phyloP scores from a whole-genome alignment of 2,329 filamentous ascomycete species.

The Rhinocladiella similis region DNA sequence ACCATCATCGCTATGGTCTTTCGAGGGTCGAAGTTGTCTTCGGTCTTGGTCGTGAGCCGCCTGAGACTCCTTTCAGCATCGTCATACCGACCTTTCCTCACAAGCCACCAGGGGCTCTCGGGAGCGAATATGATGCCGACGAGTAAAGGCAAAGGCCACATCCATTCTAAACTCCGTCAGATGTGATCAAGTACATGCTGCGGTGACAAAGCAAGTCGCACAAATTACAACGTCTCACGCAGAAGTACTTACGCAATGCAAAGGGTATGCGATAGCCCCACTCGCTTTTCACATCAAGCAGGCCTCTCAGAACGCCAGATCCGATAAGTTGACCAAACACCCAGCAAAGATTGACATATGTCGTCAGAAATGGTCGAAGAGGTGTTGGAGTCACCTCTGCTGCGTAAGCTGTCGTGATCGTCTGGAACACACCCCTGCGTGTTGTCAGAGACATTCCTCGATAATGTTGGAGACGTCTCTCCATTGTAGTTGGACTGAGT shows the following conservation, averaged over 20 bases:
- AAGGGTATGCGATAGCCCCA: slow-evolving; percentile 31
- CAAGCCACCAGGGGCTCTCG: slow-evolving; percentile 54
- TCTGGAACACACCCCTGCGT: slow-evolving; percentile 19
- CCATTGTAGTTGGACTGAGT: too few species aligned
- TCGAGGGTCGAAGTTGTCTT: slow-evolving; percentile 28
- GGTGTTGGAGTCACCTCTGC: slow-evolving; percentile 60
- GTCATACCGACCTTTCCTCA: slow-evolving; percentile 40
- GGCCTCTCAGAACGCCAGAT: slow-evolving; percentile 33
- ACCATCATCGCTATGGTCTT: slow-evolving; percentile 39
- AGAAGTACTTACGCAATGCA: neutral
- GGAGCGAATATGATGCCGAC: slow-evolving; percentile 48
- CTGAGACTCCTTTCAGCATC: slow-evolving; percentile 44
- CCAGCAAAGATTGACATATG: slow-evolving; percentile 43
- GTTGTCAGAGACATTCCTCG: too few species aligned
- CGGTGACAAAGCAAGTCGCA: too few species aligned
- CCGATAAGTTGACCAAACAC: slow-evolving; percentile 38
- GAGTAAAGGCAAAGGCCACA: slow-evolving; percentile 50
- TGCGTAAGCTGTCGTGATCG: slow-evolving; percentile 60
- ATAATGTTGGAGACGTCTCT: too few species aligned
- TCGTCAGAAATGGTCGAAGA: slow-evolving; percentile 31
- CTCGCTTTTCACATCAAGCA: slow-evolving; percentile 30
- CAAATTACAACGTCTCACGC: too few species aligned
- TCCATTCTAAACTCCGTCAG: slow-evolving; percentile 42
- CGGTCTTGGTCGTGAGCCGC: slow-evolving; percentile 41
- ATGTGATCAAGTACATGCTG: too few species aligned